Evolutionary conservation across 2,329 filamentous ascomycete species (phyloP).

Genomic region (Lasiodiplodia hormozganensis): DNA sequence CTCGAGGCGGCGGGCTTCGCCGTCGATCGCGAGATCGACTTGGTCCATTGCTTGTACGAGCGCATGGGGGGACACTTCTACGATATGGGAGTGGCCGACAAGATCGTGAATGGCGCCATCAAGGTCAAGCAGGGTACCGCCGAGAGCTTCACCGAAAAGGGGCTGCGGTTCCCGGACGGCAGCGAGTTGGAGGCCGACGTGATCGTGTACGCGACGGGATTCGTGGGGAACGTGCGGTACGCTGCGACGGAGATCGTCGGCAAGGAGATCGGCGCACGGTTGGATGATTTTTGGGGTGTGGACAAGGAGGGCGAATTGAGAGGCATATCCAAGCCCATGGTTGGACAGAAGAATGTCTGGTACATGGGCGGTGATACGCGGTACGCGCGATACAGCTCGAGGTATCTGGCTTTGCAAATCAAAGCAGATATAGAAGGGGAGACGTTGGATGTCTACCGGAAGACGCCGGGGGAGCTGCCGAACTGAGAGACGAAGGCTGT

Average conservation of each 20-base stretch:
- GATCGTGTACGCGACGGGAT: conserved; percentile 57
- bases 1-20: conserved; percentile 53
- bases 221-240: conserved; percentile 51
- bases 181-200: conserved; percentile 52
- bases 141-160: conserved; percentile 46
- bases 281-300: conserved; percentile 55
- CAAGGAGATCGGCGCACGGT: conserved; percentile 46
- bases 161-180: conserved; percentile 54
- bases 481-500: background rate
- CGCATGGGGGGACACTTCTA: conserved; percentile 57
- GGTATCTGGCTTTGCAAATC: conserved; percentile 56
- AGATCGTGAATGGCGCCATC: conserved; percentile 55
- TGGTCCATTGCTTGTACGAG: conserved; percentile 46
- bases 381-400: conserved; percentile 56
- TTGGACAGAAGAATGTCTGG: conserved; percentile 47
- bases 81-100: conserved; percentile 52
- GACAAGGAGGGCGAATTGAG: conserved; percentile 57
- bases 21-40: conserved; percentile 47
- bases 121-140: conserved; percentile 51
- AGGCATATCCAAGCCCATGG: conserved; percentile 48
- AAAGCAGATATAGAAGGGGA: conserved; percentile 47
- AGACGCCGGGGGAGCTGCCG: conserved; percentile 17
- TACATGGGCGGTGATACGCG: conserved; percentile 54
- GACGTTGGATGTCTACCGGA: conserved; percentile 28
- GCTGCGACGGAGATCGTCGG: conserved; percentile 51